Base-by-base conservation (phyloP, 2,329 filamentous ascomycete genomes). In the Gremmenia infestans region DNA sequence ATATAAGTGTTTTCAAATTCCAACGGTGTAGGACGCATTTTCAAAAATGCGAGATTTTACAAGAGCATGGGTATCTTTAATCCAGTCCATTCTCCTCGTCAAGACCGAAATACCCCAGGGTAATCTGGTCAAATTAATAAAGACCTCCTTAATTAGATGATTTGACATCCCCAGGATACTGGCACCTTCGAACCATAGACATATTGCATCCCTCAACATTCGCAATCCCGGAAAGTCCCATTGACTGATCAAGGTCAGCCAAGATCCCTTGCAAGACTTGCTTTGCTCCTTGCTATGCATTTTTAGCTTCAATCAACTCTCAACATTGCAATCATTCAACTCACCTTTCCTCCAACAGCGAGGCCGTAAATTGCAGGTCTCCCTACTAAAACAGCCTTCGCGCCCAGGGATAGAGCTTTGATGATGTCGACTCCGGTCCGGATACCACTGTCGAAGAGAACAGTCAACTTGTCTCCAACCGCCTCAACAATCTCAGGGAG, bases 381-480 rank as follows among this genome's bases (percentile, higher is more conserved):
- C 2, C 80, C 81, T 9, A 86, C 74, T 12, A 83, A 70, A 1
- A 85, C 80, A 2, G 74, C 79, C 61, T 81, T 78, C 0, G 81
- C 83, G 1, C 82, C 75, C 2, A 81, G 65, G 2, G 77, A 76
- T 2, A 81, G 66, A 1, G 80, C 81, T 65, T 84, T 84, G 69
- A 84, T 78, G 11, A 83, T 73, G 65, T 85, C 81, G 0, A 75
- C 78, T 0, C 80, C 81, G 14, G 76, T 75, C 40, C 81, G 66
- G 35, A 84, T 77, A 0, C 81, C 81, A 11, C 75, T 78, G 63
- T 88, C 86, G 15, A 88, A 79, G 45, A 87, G 76, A 19, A 88
- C 74, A 0, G 79, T 78, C n/a, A 86, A 72, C 56, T 75, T 76
- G 17, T 77, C 75, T 2, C 85, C 81, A 0, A 84, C 83, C 0